Base-by-base conservation (phyloP, 2,329 filamentous ascomycete genomes). In the Talaromyces sp. region DNA sequence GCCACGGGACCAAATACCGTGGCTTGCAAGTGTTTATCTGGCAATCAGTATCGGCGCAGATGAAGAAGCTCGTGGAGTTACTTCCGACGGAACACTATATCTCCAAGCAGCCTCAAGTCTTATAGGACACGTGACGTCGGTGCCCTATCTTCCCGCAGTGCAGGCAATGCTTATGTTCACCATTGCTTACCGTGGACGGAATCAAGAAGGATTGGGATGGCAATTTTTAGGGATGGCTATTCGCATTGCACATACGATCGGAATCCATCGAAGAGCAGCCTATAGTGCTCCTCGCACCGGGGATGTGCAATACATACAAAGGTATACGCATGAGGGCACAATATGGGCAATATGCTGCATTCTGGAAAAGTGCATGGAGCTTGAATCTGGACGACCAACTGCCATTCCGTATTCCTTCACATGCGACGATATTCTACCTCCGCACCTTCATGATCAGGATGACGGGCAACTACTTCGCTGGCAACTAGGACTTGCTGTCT, bases 141-240 rank as follows among this genome's bases (percentile, higher is more conserved):
- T 63, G 50, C 60, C 60, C 6, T 63, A 63, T 63, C 48, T 63
- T 57, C 60, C 60, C 9, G 48, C 60, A 43, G 60, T 63, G 14
- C 60, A 63, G 45, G 60, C 60, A 57, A 27, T 63, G 60, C 60
- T 63, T 27, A 63, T 63, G 60, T 63, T 56, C 60, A 57, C 60
- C 45, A 57, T 63, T 63, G 48, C 37, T 11, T 63, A 63, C 13
- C 60, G 60, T 57, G 60, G 60, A 11, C 48, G 60, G 2, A 63
- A 63, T 9, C 48, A 63, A 57, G 60, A 63, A 57, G 60, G 60
- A 35, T 33, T 63, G 60, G 60, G 60, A 33, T 63, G 60, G 60
- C 60, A 57, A 19, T 19, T n/a, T 19, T 35, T 63, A 16, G 50
- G 60, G 1, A 63, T 63, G 60, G 50, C 60, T 24, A 63, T 63